These are phyloP conservation scores for Rhynchosporium agropyri DNA, from an alignment of 2,329 filamentous ascomycete genomes.

Conservation along the genomic window DNA sequence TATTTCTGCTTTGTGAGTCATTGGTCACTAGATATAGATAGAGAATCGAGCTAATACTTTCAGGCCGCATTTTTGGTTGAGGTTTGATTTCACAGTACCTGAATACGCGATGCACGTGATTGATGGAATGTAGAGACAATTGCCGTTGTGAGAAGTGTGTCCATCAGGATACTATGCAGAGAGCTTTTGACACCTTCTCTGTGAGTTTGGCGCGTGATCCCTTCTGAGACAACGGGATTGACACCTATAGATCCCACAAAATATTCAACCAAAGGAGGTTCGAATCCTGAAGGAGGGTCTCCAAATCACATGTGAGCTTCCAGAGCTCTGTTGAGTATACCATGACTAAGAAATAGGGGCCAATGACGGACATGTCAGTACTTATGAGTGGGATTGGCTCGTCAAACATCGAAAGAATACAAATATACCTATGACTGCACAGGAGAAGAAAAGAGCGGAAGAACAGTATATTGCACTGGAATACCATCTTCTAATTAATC, in stretches of 20 bases:
- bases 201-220: slow-evolving; percentile 46
- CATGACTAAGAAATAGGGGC: slow-evolving; percentile 50
- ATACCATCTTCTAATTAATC: slow-evolving; percentile 23
- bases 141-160: slow-evolving; percentile 70
- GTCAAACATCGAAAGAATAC: slow-evolving; percentile 47
- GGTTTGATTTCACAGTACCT: slow-evolving; percentile 36
- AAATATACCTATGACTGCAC: slow-evolving; percentile 32
- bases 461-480: slow-evolving; percentile 35
- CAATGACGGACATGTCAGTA: slow-evolving; percentile 67
- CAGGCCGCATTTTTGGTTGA: slow-evolving; percentile 48
- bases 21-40: background rate
- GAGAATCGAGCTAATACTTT: background rate
- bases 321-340: background rate
- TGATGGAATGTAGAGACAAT: slow-evolving; percentile 54
- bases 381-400: slow-evolving; percentile 68
- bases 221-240: background rate
- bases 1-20: slow-evolving; percentile 15
- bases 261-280: slow-evolving; percentile 45
- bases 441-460: slow-evolving; percentile 39
- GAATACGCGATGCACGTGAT: slow-evolving; percentile 10
- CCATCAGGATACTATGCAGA: slow-evolving; percentile 70
- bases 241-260: slow-evolving; percentile 48
- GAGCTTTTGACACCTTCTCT: slow-evolving; percentile 68
- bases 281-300: slow-evolving; percentile 45
- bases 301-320: slow-evolving; percentile 53